A percentile compares a stretch with the other conserved stretches of the same genome.
Conservation (phyloP, 768 basidiomycete species). For the Boletus reticuloceps region DNA sequence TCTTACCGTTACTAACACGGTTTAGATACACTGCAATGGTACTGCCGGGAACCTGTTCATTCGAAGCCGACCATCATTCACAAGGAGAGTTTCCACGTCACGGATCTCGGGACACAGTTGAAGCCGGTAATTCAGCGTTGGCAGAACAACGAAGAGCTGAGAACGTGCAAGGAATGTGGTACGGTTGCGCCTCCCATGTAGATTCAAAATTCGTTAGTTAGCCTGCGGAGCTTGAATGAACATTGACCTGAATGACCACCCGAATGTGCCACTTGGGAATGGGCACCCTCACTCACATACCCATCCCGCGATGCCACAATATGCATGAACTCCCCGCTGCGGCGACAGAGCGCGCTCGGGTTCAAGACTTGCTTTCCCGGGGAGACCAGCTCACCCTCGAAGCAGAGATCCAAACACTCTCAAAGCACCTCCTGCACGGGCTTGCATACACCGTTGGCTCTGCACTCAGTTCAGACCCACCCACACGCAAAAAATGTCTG, state of each 20-base stretch:
- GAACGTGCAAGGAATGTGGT: conserved; percentile 75
- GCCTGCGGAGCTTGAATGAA: conserved; percentile 19
- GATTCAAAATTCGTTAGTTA: background rate
- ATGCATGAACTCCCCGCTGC: conserved; percentile 46
- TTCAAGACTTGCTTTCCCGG: conserved; percentile 19
- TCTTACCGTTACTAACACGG: background rate
- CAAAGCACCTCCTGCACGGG: conserved; percentile 46
- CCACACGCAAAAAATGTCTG: conserved; percentile 48
- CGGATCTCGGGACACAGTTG: conserved; percentile 89
- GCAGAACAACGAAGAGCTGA: conserved; percentile 61
- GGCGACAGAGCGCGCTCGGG: conserved; percentile 33
- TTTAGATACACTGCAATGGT: conserved; percentile 89
- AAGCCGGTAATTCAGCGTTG: conserved; percentile 88
- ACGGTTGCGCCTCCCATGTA: conserved; percentile 57
- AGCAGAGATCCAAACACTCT: conserved; percentile 29
- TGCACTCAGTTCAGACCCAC: conserved; percentile 50
- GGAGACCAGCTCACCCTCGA: conserved; percentile 9
- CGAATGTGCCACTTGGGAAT: background rate
- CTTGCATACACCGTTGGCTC: conserved; percentile 62
- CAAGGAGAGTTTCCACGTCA: conserved; percentile 84
- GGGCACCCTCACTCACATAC: conserved; percentile 1
- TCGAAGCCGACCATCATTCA: conserved; percentile 65
- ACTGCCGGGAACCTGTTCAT: conserved; percentile 69
- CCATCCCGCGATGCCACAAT: conserved; percentile 39
- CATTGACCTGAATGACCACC: background rate